Evolutionary conservation across 352 stramenopile genomes (phyloP), one percentile per base, ranked within the genome.

Genomic region (Sclerospora graminicola): DNA sequence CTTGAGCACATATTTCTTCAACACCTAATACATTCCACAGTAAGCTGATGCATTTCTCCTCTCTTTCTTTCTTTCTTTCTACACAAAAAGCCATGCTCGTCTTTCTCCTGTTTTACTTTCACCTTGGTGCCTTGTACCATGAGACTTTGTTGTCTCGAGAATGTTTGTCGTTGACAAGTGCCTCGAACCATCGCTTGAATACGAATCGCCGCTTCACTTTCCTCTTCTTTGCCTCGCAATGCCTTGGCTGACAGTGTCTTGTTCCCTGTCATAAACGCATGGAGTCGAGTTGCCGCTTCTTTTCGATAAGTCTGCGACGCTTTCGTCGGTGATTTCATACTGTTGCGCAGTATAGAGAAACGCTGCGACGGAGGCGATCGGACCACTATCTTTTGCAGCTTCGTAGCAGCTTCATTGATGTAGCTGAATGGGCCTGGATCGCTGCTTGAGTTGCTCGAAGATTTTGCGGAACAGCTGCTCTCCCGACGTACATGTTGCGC

Each of bases 1-100:
- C 62, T 90, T 92, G 41, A 92, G 69, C 45, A 92, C 73, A 35
- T 90, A 92, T 43, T 89, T 86, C 30, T 80, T 81, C 10, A 92
- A 45, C 19, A 92, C 63, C 69, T 77, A 57, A 16, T 3, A 31
- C 11, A n/a, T n/a, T n/a, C n/a, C n/a, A n/a, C n/a, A n/a, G n/a
- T n/a, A n/a, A n/a, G n/a, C n/a, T n/a, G 21, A 26, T 26, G 21
- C 21, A 26, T 26, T 26, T 6, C 3, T 26, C 6, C 1, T 37
- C 0, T 36, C 18, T 26, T 28, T 24, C 11, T 27, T 8, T 27
- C 24, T 11, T 36, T 6, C n/a, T n/a, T n/a, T n/a, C n/a, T n/a
- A n/a, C n/a, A n/a, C n/a, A n/a, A n/a, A n/a, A n/a, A n/a, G n/a
- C n/a, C n/a, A n/a, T n/a, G 1, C 6, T 1, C 14, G 7, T 35